phyloP scores from a whole-genome alignment of 371 early-diverging fungal genomes.

The Syncephalis fuscata region DNA sequence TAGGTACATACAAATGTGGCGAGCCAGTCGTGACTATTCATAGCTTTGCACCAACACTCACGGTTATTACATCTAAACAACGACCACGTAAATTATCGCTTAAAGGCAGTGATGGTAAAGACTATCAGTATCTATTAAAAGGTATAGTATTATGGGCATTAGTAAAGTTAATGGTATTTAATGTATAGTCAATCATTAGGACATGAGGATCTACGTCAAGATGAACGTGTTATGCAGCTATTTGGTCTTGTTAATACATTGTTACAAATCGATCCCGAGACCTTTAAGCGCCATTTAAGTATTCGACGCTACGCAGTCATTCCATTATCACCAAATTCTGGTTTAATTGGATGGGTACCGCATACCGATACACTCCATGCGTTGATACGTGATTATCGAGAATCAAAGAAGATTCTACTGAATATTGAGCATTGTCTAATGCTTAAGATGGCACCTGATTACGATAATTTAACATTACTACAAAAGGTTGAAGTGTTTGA shows the following conservation, averaged over 20 bases:
- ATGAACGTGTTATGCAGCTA: conserved; percentile 98
- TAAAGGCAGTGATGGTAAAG: conserved; percentile 76
- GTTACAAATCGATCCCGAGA: conserved; percentile 73
- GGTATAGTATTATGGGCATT: conserved; percentile 18
- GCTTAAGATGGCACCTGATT: conserved; percentile 91
- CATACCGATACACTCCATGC: conserved; percentile 89
- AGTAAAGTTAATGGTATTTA: not conserved
- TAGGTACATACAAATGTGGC: conserved; percentile 63
- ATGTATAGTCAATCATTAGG: too few relatives aligned
- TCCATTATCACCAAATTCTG: conserved; percentile 94
- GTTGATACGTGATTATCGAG: conserved; percentile 80
- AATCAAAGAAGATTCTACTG: conserved; percentile 68
- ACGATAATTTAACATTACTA: conserved; percentile 76
- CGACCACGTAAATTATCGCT: conserved; percentile 78
- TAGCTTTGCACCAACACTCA: conserved; percentile 64
- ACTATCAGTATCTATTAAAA: conserved; percentile 87
- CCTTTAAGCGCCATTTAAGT: conserved; percentile 79
- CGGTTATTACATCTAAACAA: conserved; percentile 87
- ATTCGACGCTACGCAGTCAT: conserved; percentile 89
- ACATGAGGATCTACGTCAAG: conserved; percentile 96
- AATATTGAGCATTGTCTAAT: conserved; percentile 91
- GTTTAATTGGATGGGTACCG: conserved; percentile 94
- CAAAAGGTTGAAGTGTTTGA: conserved; percentile 97
- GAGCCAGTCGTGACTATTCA: conserved; percentile 76
- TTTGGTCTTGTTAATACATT: conserved; percentile 94